A percentile compares a stretch with the other conserved stretches of the same genome.
Conservation (phyloP, 352 stramenopile species). For the Globisporangium nagaii region DNA sequence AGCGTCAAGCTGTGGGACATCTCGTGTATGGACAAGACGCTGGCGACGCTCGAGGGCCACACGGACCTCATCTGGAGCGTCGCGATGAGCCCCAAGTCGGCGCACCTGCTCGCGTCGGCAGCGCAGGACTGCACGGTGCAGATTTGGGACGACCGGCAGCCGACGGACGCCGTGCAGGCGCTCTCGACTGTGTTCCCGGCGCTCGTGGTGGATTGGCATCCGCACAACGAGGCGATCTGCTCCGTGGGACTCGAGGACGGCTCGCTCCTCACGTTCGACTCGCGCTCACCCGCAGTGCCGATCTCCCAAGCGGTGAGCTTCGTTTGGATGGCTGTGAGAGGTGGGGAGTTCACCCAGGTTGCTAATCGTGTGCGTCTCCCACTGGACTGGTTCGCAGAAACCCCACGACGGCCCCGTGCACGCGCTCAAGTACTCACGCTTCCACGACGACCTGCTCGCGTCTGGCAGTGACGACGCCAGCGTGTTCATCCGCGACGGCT, state of each 20-base stretch:
- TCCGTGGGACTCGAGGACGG: constrained; percentile 64
- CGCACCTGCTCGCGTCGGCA: constrained; percentile 43
- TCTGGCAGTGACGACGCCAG: constrained; percentile 60
- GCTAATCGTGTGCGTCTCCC: background rate
- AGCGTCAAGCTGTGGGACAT: constrained; percentile 82
- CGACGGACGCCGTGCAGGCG: constrained; percentile 27
- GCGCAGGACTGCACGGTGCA: constrained; percentile 68
- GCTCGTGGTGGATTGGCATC: constrained; percentile 69
- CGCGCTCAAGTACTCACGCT: constrained; percentile 58
- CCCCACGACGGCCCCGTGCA: constrained; percentile 49
- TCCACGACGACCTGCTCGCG: constrained; percentile 50
- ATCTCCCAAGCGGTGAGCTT: constrained; percentile 31
- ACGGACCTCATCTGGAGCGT: constrained; percentile 73
- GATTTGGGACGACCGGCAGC: constrained; percentile 66
- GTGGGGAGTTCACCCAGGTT: too few species aligned
- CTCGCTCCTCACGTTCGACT: constrained; percentile 61
- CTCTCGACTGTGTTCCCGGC: constrained; percentile 37
- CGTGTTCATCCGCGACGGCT: constrained; percentile 33
- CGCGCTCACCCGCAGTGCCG: constrained; percentile 34
- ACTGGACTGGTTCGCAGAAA: constrained; percentile 2
- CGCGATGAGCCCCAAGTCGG: constrained; percentile 34
- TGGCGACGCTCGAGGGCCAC: constrained; percentile 58
- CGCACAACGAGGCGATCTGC: constrained; percentile 45
- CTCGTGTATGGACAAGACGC: constrained; percentile 29
- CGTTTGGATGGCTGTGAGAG: background rate